phyloP scores from a whole-genome alignment of 1,284 basidiomycete species.

The Microbotryum silenes-acaulis region DNA sequence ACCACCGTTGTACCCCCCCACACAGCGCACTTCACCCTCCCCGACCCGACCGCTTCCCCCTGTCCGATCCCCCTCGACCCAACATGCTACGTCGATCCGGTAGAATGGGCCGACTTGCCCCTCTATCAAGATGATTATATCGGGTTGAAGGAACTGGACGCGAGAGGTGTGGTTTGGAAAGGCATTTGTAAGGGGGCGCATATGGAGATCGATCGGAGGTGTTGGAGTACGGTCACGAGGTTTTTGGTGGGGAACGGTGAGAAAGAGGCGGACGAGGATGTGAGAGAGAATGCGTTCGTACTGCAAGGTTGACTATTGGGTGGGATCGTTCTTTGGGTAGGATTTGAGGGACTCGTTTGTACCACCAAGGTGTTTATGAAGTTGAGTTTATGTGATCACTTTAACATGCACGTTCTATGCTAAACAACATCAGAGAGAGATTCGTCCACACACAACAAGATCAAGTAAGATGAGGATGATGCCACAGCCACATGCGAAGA shows the following conservation, averaged over 20 bases:
- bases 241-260: constrained; percentile 1
- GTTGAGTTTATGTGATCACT: too few species aligned
- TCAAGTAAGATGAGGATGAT: too few species aligned
- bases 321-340: too few species aligned
- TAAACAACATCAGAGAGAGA: too few species aligned
- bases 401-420: neutral
- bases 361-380: too few species aligned
- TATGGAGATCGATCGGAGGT: constrained; percentile 61
- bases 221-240: constrained; percentile 45
- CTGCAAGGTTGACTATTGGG: neutral
- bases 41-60: constrained; percentile 9
- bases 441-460: too few species aligned
- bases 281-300: neutral
- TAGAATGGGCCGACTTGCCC: constrained; percentile 65
- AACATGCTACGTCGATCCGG: constrained; percentile 42
- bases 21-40: constrained; percentile 35
- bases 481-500: too few species aligned
- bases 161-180: constrained; percentile 57
- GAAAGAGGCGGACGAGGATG: neutral
- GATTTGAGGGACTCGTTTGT: too few species aligned
- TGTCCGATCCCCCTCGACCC: constrained; percentile 13
- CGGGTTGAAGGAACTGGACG: constrained; percentile 67
- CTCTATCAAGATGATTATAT: constrained; percentile 84
- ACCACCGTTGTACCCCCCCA: constrained; percentile 59
- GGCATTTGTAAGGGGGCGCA: constrained; percentile 69